Evolutionary conservation across 1,284 basidiomycete genomes (phyloP).

Genomic region (Leccinum cinnamomeum): DNA sequence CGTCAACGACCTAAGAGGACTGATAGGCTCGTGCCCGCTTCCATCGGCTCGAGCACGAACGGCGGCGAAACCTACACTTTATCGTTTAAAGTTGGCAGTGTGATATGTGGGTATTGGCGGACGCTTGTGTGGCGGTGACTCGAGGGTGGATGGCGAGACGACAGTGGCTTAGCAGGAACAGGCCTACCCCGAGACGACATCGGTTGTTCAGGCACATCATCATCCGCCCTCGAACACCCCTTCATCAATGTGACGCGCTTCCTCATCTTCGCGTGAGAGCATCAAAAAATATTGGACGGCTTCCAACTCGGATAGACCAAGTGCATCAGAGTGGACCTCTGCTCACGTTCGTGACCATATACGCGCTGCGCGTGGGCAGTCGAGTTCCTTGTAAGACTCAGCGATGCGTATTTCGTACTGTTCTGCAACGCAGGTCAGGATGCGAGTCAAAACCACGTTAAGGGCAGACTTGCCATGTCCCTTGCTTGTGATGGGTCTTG

Average conservation of each 20-base stretch:
- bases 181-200: slow-evolving; percentile 7
- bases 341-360: slow-evolving; percentile 54
- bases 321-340: slow-evolving; percentile 53
- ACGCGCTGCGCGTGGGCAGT: slow-evolving; percentile 38
- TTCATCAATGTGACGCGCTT: slow-evolving; percentile 41
- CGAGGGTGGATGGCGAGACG: slow-evolving; percentile 10
- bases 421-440: slow-evolving; percentile 39
- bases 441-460: background rate
- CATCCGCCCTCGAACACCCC: slow-evolving; percentile 59
- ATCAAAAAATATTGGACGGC: slow-evolving; percentile 83
- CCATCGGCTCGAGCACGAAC: slow-evolving; percentile 41
- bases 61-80: slow-evolving; percentile 42
- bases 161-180: slow-evolving; percentile 3
- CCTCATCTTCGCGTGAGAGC: slow-evolving; percentile 80
- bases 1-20: slow-evolving; percentile 21
- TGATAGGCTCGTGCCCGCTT: slow-evolving; percentile 38
- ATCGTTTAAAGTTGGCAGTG: slow-evolving; percentile 37
- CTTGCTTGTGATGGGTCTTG: slow-evolving; percentile 27
- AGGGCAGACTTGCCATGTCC: slow-evolving; percentile 27
- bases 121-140: background rate
- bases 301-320: slow-evolving; percentile 76
- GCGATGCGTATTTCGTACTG: slow-evolving; percentile 64
- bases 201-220: slow-evolving; percentile 37
- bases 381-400: slow-evolving; percentile 56
- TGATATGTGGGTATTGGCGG: slow-evolving; percentile 26